Percentiles rank a stretch among this genome's conserved stretches.
Evolutionary conservation across 2,329 filamentous ascomycete genomes (phyloP).

Genomic region (Calonectria pauciramosa): DNA sequence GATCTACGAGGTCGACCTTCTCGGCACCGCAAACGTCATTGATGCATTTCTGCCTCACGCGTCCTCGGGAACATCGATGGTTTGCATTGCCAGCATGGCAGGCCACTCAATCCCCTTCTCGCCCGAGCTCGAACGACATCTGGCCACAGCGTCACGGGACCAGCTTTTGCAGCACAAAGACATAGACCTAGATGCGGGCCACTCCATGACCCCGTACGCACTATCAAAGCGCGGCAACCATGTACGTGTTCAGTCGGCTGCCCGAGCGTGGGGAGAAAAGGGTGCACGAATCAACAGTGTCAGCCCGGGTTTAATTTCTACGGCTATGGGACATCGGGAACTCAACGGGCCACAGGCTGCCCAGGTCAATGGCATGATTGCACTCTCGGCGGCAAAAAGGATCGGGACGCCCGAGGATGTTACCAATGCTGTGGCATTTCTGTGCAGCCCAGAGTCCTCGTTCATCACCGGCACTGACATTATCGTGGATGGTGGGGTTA

Average conservation of each 20-base stretch:
- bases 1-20: not conserved
- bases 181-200: not conserved
- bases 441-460: not conserved
- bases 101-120: not conserved
- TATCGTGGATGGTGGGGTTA: not conserved
- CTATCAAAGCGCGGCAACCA: not conserved
- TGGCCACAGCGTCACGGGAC: not conserved
- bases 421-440: not conserved
- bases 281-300: not conserved
- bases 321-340: not conserved
- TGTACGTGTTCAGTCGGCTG: not conserved
- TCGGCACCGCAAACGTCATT: not conserved
- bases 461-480: constrained; percentile 3
- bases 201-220: not conserved
- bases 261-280: not conserved
- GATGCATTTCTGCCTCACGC: not conserved
- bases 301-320: not conserved
- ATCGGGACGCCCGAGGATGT: not conserved
- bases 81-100: not conserved
- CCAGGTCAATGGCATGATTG: not conserved
- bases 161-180: not conserved
- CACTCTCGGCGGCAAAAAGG: not conserved
- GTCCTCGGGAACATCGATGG: not conserved
- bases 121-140: not conserved
- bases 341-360: not conserved